phyloP scores from a whole-genome alignment of 345 rosid species.

The Pistacia integerrima region DNA sequence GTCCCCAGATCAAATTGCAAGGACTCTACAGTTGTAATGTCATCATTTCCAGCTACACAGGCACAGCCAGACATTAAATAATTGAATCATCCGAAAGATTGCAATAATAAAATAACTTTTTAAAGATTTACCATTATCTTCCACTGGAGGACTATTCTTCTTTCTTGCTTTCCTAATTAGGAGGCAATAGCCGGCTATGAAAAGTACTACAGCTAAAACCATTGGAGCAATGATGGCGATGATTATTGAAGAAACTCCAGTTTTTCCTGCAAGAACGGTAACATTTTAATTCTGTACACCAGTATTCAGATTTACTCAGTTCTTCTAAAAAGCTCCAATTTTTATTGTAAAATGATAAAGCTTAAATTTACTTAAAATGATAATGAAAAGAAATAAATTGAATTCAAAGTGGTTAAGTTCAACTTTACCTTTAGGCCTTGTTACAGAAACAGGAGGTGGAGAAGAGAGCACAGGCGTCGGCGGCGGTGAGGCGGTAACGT shows the following conservation, averaged over 20 bases:
- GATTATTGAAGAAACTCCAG: constrained; percentile 19
- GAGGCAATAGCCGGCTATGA: constrained; percentile 28
- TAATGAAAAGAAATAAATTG: no score
- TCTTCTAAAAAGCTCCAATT: no score
- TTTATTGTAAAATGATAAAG: neutral
- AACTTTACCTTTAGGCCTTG: constrained; percentile 2
- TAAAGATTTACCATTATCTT: constrained; percentile 35
- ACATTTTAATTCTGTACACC: neutral
- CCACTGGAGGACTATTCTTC: constrained; percentile 21
- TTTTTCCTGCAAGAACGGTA: constrained; percentile 27
- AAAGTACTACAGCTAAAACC: constrained; percentile 26
- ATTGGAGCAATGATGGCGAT: constrained; percentile 36
- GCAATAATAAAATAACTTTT: neutral
- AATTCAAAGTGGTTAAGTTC: neutral
- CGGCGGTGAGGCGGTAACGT: neutral
- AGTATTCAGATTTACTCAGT: neutral
- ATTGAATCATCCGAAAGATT: neutral
- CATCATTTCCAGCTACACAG: constrained; percentile 36
- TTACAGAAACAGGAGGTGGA: neutral
- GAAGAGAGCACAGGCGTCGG: neutral
- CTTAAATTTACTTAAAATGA: no score
- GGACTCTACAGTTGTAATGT: constrained; percentile 37
- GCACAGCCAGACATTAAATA: neutral
- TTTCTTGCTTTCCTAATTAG: constrained; percentile 32
- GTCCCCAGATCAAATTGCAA: constrained; percentile 39